phyloP scores from a whole-genome alignment of 2,329 filamentous ascomycete species.

The Colletotrichum orbiculare region DNA sequence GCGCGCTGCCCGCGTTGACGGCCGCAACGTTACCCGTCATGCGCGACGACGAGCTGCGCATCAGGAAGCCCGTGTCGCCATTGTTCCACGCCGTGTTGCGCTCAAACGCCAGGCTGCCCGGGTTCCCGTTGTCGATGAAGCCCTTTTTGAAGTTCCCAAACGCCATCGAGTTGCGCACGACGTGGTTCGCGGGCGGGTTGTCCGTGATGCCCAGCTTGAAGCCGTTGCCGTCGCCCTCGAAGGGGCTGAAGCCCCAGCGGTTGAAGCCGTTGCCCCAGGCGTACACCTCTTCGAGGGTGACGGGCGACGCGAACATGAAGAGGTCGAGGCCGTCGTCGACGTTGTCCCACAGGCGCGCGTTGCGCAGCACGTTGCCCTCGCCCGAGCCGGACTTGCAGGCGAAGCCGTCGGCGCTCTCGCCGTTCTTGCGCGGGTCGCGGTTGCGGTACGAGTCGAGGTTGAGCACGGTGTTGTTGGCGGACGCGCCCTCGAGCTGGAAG shows the following conservation, averaged over 20 bases:
- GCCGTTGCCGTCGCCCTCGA: slow-evolving; percentile 58
- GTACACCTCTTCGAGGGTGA: slow-evolving; percentile 55
- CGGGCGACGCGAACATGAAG: slow-evolving; percentile 51
- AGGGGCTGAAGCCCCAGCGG: slow-evolving; percentile 52
- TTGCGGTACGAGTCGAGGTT: slow-evolving; percentile 55
- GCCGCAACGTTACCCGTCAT: slow-evolving; percentile 53
- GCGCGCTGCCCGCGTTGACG: slow-evolving; percentile 43
- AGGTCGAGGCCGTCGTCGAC: slow-evolving; percentile 60
- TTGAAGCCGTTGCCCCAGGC: slow-evolving; percentile 59
- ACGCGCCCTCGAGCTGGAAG: slow-evolving; percentile 46
- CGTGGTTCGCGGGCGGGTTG: slow-evolving; percentile 53
- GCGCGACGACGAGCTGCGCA: slow-evolving; percentile 49
- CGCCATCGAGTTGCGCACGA: slow-evolving; percentile 55
- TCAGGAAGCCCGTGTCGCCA: slow-evolving; percentile 52
- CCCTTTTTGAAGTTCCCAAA: slow-evolving; percentile 55
- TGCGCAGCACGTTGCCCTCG: slow-evolving; percentile 56
- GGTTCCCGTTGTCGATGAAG: slow-evolving; percentile 58
- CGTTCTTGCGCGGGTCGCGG: slow-evolving; percentile 59
- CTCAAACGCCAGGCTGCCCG: slow-evolving; percentile 51
- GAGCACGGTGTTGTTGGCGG: slow-evolving; percentile 49
- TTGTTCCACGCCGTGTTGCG: slow-evolving; percentile 60
- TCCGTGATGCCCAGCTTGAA: slow-evolving; percentile 57
- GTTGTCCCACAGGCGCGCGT: slow-evolving; percentile 58
- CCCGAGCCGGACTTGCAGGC: slow-evolving; percentile 57
- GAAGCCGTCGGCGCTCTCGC: slow-evolving; percentile 59